Base-by-base conservation (phyloP, 352 stramenopile species). In the Phytopythium aichiense region DNA sequence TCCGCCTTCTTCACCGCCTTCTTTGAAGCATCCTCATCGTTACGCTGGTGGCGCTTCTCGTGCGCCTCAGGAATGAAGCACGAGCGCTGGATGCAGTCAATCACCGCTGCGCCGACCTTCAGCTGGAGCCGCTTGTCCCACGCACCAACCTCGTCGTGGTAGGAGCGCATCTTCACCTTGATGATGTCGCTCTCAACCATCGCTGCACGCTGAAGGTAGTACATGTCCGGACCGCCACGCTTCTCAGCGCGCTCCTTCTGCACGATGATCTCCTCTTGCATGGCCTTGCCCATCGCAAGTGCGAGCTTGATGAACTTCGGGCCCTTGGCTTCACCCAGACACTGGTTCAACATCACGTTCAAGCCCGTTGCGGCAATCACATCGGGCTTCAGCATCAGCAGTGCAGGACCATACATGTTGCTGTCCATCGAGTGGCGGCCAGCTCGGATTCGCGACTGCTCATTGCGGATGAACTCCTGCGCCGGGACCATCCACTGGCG, bases 91-190 rank as follows among this genome's bases (percentile, higher is more conserved):
- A 96, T 84, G 52, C 79, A 83, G 37, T 94, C 84, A 6, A 96
- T 74, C 16, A 96, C 54, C 1, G 81, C 82, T 0, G 84, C 84
- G n/a, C 87, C 87, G 22, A 98, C 76, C 68, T 98, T 97, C 35
- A 97, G 77, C 65, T 96, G 91, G 12, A 95, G 68, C 13, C 84
- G 75, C 60, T 91, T 92, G 60, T 92, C 77, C 95, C 93, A 98
- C 15, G 76, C 75, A 18, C 86, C 88, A 9, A 89, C 80, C 8
- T 67, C 79, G n/a, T 95, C 77, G 55, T 90, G 68, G 45, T 92
- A 84, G 23, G 84, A 61, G 35, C 73, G 72, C 46, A 93, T 85
- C 52, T 79, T 75, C 4, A 13, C 43, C 58, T 74, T 74, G 25
- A 76, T 55, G 22, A 71, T 76, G 1, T 75, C 65, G 18, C 65